Evolutionary conservation across 495 filamentous ascomycete species (phyloP).

Genomic region (Podospora pseudoanserina): DNA sequence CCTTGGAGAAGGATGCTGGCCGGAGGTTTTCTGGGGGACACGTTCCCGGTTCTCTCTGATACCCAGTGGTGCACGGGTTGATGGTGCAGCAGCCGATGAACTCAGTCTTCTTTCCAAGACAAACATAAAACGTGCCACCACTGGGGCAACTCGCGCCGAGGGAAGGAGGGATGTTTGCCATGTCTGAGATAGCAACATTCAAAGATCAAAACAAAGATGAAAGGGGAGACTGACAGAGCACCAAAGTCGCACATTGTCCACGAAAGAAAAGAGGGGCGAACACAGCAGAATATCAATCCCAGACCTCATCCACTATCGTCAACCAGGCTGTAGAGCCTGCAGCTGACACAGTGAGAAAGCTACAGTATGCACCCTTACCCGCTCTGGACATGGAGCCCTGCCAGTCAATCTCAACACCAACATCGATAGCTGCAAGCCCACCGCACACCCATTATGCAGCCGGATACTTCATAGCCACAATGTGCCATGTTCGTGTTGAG

Average conservation of each 20-base stretch:
- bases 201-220: neutral
- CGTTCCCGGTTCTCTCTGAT: slow-evolving; percentile 15
- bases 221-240: neutral
- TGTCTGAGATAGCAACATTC: neutral
- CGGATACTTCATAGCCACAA: neutral
- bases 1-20: slow-evolving; percentile 24
- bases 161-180: neutral
- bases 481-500: neutral
- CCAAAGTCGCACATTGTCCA: neutral
- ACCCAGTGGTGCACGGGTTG: slow-evolving; percentile 28
- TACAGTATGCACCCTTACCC: neutral
- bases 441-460: neutral
- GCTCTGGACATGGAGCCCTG: neutral
- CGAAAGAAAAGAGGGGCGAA: neutral
- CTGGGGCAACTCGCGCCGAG: slow-evolving; percentile 33
- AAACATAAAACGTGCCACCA: slow-evolving; percentile 32
- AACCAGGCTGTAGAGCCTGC: neutral
- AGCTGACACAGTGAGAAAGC: neutral
- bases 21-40: slow-evolving; percentile 26
- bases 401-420: neutral
- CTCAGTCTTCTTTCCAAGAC: slow-evolving; percentile 17
- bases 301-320: neutral
- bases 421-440: too few species aligned
- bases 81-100: slow-evolving; percentile 38
- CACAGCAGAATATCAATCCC: neutral